phyloP scores from a whole-genome alignment of 495 filamentous ascomycete genomes.

The Bathelium albidoporum region DNA sequence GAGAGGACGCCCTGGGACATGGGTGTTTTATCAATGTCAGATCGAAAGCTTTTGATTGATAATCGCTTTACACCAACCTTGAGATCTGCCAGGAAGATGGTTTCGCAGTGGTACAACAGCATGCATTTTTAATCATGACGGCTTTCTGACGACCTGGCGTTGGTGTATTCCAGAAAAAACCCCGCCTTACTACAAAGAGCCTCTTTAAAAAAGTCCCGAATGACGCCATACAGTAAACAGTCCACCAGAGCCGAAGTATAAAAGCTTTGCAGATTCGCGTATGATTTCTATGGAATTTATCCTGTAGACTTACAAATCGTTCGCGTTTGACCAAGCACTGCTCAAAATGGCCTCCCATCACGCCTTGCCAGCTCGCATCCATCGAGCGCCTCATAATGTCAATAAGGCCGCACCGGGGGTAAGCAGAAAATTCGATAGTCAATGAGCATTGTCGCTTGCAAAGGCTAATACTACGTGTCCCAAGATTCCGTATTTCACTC shows the following conservation, averaged over 20 bases:
- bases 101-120: background rate
- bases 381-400: slow-evolving; percentile 12
- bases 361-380: background rate
- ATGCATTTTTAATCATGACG: background rate
- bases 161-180: background rate
- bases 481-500: slow-evolving; percentile 56
- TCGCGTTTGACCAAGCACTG: no score
- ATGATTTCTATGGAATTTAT: no score
- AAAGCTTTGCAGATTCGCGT: no score
- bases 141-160: background rate
- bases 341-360: slow-evolving; percentile 10
- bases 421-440: background rate
- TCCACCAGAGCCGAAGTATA: background rate
- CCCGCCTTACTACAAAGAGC: background rate
- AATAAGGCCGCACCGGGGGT: slow-evolving; percentile 18
- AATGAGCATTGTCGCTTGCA: background rate
- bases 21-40: no score
- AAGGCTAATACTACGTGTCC: background rate
- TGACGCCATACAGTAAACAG: background rate
- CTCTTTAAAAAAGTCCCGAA: background rate
- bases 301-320: no score
- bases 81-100: no score
- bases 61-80: no score
- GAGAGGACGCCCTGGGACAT: no score
- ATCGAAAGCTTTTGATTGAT: no score